Conservation (phyloP, 2,329 filamentous ascomycete genomes). For the Apiospora rasikravindrae region DNA sequence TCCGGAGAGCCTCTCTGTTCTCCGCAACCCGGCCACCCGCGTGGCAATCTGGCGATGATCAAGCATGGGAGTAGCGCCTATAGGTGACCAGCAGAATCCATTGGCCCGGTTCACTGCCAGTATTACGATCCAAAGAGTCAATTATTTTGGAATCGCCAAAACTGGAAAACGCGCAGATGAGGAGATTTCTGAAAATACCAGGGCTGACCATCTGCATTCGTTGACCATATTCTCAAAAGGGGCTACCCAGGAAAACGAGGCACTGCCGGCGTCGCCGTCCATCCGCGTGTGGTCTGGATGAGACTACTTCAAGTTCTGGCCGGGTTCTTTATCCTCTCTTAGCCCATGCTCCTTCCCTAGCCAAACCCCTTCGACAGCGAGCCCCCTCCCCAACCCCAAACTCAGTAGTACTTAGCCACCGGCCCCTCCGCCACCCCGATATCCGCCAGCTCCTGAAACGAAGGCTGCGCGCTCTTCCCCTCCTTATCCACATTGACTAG, state of each 20-base stretch:
- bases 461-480: constrained; percentile 25
- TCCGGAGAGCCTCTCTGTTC: not conserved
- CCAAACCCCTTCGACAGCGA: not conserved
- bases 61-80: not conserved
- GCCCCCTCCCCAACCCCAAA: not conserved
- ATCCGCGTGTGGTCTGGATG: too few relatives aligned
- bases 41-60: too few relatives aligned
- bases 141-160: not conserved
- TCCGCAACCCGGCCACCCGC: not conserved
- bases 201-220: too few relatives aligned
- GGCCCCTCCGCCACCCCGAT: constrained; percentile 19
- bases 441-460: constrained; percentile 25
- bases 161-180: too few relatives aligned
- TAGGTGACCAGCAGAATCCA: not conserved
- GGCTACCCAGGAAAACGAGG: too few relatives aligned
- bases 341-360: too few relatives aligned
- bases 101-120: not conserved
- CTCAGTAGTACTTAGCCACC: constrained; percentile 23
- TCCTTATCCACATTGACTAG: constrained; percentile 23
- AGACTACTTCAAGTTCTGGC: too few relatives aligned
- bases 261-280: too few relatives aligned
- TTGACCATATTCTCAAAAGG: too few relatives aligned
- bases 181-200: too few relatives aligned
- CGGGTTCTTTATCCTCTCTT: too few relatives aligned
- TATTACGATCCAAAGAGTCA: not conserved